These are phyloP conservation scores for Cylindricascospora bacillispora DNA, from an alignment of 1,139 yeast species.

Conservation along the genomic window DNA sequence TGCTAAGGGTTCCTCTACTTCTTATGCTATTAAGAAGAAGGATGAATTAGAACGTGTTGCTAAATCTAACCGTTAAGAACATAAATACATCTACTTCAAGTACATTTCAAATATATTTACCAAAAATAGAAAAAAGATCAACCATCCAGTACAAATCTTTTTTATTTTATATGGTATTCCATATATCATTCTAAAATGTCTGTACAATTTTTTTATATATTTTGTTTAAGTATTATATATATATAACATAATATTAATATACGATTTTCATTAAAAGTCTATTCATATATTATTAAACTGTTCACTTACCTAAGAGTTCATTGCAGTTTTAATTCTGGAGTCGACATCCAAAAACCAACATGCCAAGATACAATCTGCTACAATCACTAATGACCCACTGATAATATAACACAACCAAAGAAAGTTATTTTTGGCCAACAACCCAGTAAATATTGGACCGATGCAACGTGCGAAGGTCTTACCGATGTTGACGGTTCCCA, in stretches of 20 bases:
- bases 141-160: slow-evolving; percentile 1
- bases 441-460: slow-evolving; percentile 74
- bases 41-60: slow-evolving; percentile 99
- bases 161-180: too few species aligned
- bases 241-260: too few species aligned
- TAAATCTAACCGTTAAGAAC: slow-evolving; percentile 94
- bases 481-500: slow-evolving; percentile 78
- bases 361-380: slow-evolving; percentile 26
- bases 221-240: too few species aligned
- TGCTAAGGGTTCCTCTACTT: slow-evolving; percentile 99
- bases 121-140: slow-evolving; percentile 1
- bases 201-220: slow-evolving; percentile 9
- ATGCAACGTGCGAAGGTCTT: slow-evolving; percentile 74
- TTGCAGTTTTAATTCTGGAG: too few species aligned
- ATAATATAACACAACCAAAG: slow-evolving; percentile 50
- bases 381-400: slow-evolving; percentile 40
- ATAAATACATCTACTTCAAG: slow-evolving; percentile 1
- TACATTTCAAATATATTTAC: too few species aligned
- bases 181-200: slow-evolving; percentile 6
- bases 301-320: too few species aligned
- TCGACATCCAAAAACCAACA: slow-evolving; percentile 25
- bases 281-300: too few species aligned
- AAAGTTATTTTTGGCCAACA: slow-evolving; percentile 40
- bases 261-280: too few species aligned
- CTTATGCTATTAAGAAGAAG: slow-evolving; percentile 99